Base-by-base conservation (phyloP, 2,329 filamentous ascomycete species). In the Apiospora hydei region DNA sequence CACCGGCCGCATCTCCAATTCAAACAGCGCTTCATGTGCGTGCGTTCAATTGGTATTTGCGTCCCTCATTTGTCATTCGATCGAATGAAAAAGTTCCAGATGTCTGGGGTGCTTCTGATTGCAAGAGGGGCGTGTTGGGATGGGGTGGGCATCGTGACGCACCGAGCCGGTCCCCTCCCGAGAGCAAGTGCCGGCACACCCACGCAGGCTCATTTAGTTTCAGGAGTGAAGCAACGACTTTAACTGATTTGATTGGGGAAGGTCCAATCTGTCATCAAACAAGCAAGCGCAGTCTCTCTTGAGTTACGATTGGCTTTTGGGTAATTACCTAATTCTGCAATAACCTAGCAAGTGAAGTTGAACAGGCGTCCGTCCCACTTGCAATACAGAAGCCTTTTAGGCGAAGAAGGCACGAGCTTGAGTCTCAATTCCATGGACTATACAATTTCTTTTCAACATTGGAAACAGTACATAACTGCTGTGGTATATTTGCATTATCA, bases 11-110 rank as follows among this genome's bases (percentile, higher is more conserved):
- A n/a, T 38, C 14, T 8, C 26, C 16, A 61, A 61, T 16, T 18
- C 26, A 21, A 21, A 3, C 51, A 14, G 44, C 44, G 44, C 16
- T 7, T 16, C 44, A 57, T 3, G 14, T 7, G 14, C 26, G 14
- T 7, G 14, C 26, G 18, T 57, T 34, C 5, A 14, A 34, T 3
- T 3, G n/a, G 7, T 61, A 8, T 18, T 34, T n/a, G 47, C 7
- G 21, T 24, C 18, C 47, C 38, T 61, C 24, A 61, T 38, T 61
- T 38, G 53, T 61, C 53, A 61, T 61, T 61, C 18, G 30, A 61
- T n/a, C 16, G 30, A n/a, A 38, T 21, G 34, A 6, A 18, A 13
- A 38, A n/a, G 30, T n/a, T 2, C 18, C 30, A 47, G 30, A 3
- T 4, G 53, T n/a, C 53, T 11, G 8, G 26, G 30, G 16, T 38